These are phyloP conservation scores for Paramecium tetraurelia DNA, from an alignment of 73 alveolate species.

Conservation along the genomic window DNA sequence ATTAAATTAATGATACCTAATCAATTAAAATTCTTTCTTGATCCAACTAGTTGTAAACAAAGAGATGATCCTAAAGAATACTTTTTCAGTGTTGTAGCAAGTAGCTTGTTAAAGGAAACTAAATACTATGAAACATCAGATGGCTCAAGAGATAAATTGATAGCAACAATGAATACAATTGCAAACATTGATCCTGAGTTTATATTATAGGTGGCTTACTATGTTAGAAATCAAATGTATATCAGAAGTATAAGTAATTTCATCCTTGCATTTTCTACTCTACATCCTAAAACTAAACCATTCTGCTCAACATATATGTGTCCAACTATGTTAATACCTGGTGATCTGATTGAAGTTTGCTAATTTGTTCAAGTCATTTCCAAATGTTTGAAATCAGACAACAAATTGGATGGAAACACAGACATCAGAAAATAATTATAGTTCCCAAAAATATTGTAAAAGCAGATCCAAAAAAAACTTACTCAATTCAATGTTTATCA, in stretches of 20 bases:
- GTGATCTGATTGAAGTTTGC: constrained; percentile 60
- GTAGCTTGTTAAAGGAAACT: neutral
- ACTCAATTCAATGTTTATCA: constrained; percentile 32
- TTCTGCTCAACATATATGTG: constrained; percentile 55
- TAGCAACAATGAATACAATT: neutral
- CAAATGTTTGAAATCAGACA: neutral
- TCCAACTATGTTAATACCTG: constrained; percentile 48
- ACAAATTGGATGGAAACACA: neutral
- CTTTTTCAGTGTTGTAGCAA: neutral
- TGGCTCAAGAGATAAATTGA: neutral
- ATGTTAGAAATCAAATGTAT: constrained; percentile 65
- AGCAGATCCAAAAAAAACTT: constrained; percentile 18
- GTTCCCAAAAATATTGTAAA: constrained; percentile 54
- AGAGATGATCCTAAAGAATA: constrained; percentile 5
- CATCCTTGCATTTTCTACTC: constrained; percentile 55
- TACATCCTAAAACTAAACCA: constrained; percentile 51
- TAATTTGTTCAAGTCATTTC: constrained; percentile 13
- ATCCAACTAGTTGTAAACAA: neutral
- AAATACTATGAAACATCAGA: constrained; percentile 1
- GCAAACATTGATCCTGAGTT: constrained; percentile 66
- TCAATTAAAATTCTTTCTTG: neutral
- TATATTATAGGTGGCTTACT: constrained; percentile 56
- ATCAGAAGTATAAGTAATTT: constrained; percentile 64
- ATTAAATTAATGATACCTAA: neutral
- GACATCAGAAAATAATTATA: neutral